Percentiles rank a stretch among this genome's conserved stretches.
Evolutionary conservation across 345 rosid genomes (phyloP).

Genomic region (Corchorus capsularis): DNA sequence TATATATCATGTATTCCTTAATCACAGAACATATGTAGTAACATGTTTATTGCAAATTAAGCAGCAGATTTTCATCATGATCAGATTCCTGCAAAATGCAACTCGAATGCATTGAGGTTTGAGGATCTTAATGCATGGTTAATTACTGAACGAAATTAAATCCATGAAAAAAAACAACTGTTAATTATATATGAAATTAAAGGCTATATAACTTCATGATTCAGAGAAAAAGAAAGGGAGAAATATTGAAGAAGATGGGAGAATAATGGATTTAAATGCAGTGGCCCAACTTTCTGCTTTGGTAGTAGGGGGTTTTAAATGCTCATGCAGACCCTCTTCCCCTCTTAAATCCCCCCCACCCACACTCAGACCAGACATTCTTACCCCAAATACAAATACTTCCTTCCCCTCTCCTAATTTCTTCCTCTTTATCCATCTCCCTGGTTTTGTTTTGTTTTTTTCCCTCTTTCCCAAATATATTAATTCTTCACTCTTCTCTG

Average conservation of each 20-base stretch:
- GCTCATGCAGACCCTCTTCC: slow-evolving; percentile 47
- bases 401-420: too few relatives aligned
- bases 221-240: slow-evolving; percentile 19
- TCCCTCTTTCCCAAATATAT: too few relatives aligned
- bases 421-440: too few relatives aligned
- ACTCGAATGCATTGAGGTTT: too few relatives aligned
- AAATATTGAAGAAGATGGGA: slow-evolving; percentile 20
- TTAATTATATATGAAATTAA: not conserved
- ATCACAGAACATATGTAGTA: not conserved
- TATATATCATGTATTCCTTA: not conserved
- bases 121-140: too few relatives aligned
- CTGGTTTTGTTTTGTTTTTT: too few relatives aligned
- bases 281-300: slow-evolving; percentile 66
- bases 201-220: not conserved
- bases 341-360: slow-evolving; percentile 25
- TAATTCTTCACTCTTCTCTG: too few relatives aligned
- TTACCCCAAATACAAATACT: slow-evolving; percentile 3
- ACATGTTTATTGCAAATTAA: not conserved
- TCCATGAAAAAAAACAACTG: too few relatives aligned
- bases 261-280: slow-evolving; percentile 54
- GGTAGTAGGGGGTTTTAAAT: slow-evolving; percentile 78
- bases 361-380: slow-evolving; percentile 57
- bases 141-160: too few relatives aligned
- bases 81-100: too few relatives aligned
- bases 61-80: not conserved